Percentiles rank a stretch among this genome's conserved stretches.
phyloP scores from a whole-genome alignment of 2,329 filamentous ascomycete species.

The Monilinia fructicola region DNA sequence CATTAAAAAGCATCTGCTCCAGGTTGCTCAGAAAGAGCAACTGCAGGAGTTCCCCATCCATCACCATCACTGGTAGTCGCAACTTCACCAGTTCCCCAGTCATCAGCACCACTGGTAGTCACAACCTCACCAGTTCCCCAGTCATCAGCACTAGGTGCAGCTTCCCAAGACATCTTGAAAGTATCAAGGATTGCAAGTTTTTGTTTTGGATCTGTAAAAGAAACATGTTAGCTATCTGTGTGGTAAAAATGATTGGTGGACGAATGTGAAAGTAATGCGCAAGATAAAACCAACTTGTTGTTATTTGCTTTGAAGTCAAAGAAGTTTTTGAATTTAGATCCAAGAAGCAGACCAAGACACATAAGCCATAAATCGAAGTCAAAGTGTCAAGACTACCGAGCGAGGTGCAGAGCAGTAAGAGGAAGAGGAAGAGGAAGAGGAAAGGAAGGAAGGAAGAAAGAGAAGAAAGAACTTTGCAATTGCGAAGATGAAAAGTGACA shows the following conservation, averaged over 20 bases:
- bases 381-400: not conserved
- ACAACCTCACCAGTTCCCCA: conserved; percentile 6
- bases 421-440: not conserved
- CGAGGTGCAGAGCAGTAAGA: no score
- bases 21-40: not conserved
- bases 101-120: not conserved
- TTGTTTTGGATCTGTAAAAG: not conserved
- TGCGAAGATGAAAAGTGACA: not conserved
- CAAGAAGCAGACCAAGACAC: not conserved
- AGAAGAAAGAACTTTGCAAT: not conserved
- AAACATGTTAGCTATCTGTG: not conserved
- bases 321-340: not conserved
- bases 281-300: conserved; percentile 5
- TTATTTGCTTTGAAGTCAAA: not conserved
- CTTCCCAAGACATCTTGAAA: conserved; percentile 37
- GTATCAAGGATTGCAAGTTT: not conserved
- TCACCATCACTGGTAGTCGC: conserved; percentile 10
- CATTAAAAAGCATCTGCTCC: conserved; percentile 13
- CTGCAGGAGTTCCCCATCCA: conserved; percentile 7
- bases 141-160: conserved; percentile 21
- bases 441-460: no score
- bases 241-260: not conserved
- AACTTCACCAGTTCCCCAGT: not conserved
- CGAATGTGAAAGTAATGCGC: not conserved
- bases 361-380: not conserved